phyloP scores from a whole-genome alignment of 441 rosid species.

The Croton laevigatus region DNA sequence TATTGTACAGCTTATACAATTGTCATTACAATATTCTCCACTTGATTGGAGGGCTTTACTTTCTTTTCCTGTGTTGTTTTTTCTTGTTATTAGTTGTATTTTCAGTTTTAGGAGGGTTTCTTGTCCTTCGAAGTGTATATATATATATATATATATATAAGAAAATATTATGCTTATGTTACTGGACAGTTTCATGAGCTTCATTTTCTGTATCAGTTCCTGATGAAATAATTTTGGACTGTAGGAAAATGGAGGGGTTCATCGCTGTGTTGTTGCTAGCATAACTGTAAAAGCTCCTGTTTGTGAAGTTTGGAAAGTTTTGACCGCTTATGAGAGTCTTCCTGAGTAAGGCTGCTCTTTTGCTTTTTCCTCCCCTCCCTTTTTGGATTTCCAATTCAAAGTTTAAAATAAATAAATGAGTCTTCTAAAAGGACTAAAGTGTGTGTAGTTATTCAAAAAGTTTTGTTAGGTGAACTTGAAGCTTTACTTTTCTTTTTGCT shows the following conservation, averaged over 20 bases:
- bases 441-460: neutral
- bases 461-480: neutral
- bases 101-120: neutral
- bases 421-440: conserved; percentile 1
- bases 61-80: neutral
- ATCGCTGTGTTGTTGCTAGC: conserved; percentile 90
- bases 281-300: conserved; percentile 94
- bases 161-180: too few species aligned
- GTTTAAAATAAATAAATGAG: neutral
- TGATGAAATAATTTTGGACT: conserved; percentile 38
- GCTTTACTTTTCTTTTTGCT: neutral
- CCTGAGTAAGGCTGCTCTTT: conserved; percentile 63
- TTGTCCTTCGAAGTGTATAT: neutral
- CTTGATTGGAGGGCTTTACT: neutral
- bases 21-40: too few species aligned
- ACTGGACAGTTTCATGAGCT: conserved; percentile 8
- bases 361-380: neutral
- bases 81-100: neutral
- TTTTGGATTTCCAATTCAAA: neutral
- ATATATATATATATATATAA: too few species aligned
- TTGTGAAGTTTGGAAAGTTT: conserved; percentile 88
- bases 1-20: neutral
- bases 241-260: conserved; percentile 98
- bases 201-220: conserved; percentile 28
- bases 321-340: conserved; percentile 91